Evolutionary conservation across 2,329 filamentous ascomycete species (phyloP).

Genomic region (Aspergillus fijiensis): DNA sequence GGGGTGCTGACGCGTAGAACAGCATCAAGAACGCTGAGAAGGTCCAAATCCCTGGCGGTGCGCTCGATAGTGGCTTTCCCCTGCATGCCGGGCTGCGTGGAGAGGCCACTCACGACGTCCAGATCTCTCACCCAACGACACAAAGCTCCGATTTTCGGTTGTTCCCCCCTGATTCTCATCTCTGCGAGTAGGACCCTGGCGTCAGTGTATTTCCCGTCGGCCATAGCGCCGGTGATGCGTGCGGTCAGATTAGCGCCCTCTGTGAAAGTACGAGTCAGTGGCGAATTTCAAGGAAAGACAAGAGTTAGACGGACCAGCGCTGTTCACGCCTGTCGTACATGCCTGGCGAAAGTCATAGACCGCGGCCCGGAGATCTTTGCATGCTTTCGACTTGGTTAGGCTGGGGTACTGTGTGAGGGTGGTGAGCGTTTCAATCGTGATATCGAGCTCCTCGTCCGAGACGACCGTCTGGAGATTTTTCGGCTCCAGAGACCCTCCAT

Average conservation of each 20-base stretch:
- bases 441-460: constrained; percentile 62
- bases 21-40: constrained; percentile 62
- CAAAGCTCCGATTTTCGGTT: constrained; percentile 66
- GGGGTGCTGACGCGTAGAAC: constrained; percentile 64
- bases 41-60: constrained; percentile 51
- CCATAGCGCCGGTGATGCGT: constrained; percentile 64
- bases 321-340: constrained; percentile 65
- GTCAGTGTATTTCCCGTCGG: constrained; percentile 65
- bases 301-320: constrained; percentile 43
- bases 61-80: constrained; percentile 20
- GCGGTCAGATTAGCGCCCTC: constrained; percentile 64
- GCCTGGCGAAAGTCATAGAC: constrained; percentile 69
- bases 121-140: constrained; percentile 72
- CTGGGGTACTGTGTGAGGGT: constrained; percentile 59
- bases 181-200: constrained; percentile 65
- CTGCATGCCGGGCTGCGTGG: constrained; percentile 53
- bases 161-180: constrained; percentile 66
- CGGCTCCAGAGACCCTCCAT: constrained; percentile 25
- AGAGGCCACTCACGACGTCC: constrained; percentile 66
- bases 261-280: constrained; percentile 22
- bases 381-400: constrained; percentile 67
- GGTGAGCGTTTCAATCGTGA: constrained; percentile 63
- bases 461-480: constrained; percentile 29
- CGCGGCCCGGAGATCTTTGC: constrained; percentile 64
- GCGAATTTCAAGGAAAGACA: background rate